Base-by-base conservation (phyloP, 306 rosid species). In the Medicago arabica region DNA sequence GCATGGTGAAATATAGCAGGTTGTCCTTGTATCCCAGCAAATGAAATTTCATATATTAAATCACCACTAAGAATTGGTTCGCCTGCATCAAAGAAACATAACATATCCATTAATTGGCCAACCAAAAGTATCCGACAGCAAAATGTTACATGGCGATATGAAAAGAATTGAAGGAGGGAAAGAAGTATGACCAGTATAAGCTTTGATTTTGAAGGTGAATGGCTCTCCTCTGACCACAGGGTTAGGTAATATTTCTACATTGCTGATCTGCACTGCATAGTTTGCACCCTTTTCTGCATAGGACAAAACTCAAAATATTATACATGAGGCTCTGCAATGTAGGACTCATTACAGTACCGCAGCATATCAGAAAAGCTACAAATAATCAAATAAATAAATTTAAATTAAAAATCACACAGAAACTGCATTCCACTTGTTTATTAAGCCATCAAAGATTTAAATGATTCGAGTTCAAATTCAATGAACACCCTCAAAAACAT, bases 161-260 rank as follows among this genome's bases (percentile, higher is more conserved):
- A 50, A 47, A 1, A 50, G n/a, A 50, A 49, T n/a, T 50, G 6
- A 18, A 54, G 43, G 28, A 47, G 18, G 63, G 49, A 25, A 65
- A 49, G 47, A 77, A 57, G 71, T 7, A 59, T 78, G 58, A 67
- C 90, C 83, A 16, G 98, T 81, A 44, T 92, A 72, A 81, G 97
- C 98, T 28, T 89, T 78, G 16, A 94, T 88, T 68, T 85, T 85
- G 71, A 94, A 94, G 83, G 90, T 90, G 44, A 90, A 92, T 1
- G 91, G 91, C 80, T 86, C 67, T 71, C 96, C 97, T 59, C 85
- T 82, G 59, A 82, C 81, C 44, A 91, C 97, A 8, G 94, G 97
- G 49, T 86, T 17, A 11, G 96, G 96, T 51, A 82, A 85, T 49
- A 91, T 89, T 69, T 80, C 38, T 14, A 89, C 91, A 63, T 77